Base-by-base conservation (phyloP, 306 rosid genomes). In the Prunus salicina region DNA sequence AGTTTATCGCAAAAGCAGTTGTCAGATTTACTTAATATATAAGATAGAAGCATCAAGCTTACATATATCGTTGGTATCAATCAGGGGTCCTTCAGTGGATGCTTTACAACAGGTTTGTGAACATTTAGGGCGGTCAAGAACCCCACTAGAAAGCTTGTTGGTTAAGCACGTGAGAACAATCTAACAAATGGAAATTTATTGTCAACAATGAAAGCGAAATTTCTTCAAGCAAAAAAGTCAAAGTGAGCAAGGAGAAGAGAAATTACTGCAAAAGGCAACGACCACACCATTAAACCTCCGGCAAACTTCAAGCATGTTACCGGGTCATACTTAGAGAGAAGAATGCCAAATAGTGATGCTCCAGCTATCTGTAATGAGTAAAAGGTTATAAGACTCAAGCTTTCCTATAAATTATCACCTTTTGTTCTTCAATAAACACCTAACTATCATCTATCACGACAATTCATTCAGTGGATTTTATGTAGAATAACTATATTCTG, bases 61-160 rank as follows among this genome's bases (percentile, higher is more conserved):
- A 96, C 97, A 87, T 82, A 89, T 85, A 82, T 78, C 86, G 20
- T 70, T 80, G 69, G 74, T 76, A 56, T 81, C 81, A 63, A 80
- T 71, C 38, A 79, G 76, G 76, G 85, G 71, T 84, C 71, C 89
- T 81, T 79, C 96, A 69, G 64, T 64, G 46, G 77, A 66, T 56
- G 83, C 69, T 81, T 72, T 82, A 79, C 89, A 80, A 83, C 84
- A 90, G 79, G 87, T 75, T 83, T 89, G 97, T 15, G 84, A 90
- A 70, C 89, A 86, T 74, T 83, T 95, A 10, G 96, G 88, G 52
- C 93, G 90, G 80, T 92, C 99, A 80, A 96, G 98, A 86, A 96
- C 99, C 76, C 99, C 97, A 0, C 92, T 83, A 20, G 99, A 91
- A 79, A 96, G 98, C 78, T 87, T 86, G 92, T 92, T 92, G 84